Base-by-base conservation (phyloP, 2,329 filamentous ascomycete species). In the Trichoderma simmonsii region DNA sequence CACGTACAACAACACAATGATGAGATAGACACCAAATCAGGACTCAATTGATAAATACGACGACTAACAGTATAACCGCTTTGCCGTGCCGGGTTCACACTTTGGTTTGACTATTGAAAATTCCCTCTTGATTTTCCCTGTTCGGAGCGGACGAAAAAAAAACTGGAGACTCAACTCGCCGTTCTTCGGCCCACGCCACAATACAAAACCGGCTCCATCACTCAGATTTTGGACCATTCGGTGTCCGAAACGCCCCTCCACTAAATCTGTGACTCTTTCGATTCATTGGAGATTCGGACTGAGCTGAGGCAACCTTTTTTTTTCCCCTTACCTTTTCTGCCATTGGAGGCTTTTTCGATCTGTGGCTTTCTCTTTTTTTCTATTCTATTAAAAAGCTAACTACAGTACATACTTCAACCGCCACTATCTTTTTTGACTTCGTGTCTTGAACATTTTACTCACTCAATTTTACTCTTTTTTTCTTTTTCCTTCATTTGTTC, bases 311-410 rank as follows among this genome's bases (percentile, higher is more conserved):
- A 51, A 54, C 56, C 66, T 32, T 24, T 62, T 36, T 61, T 61
- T 36, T 36, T 2, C 39, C 18, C 66, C 36, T 30, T 51, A n/a
- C 32, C 32, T n/a, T 39, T 54, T 51, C 32, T 60, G 36, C 57
- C 8, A 54, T 70, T 54, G 64, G 51, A 28, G 26, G 64, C 51
- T 36, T 59, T 54, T 65, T 36, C 30, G 4, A 67, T 28, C 24
- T 67, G 64, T 67, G 64, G 64, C 64, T 57, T 67, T 59, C 15
- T 36, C 15, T 59, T 67, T 67, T 59, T 59, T 59, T 24, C 28
- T 30, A 12, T 15, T 32, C n/a, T 61, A 61, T 51, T 48, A 64
- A 30, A 64, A 43, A 14, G 36, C 61, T 6, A 43, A 21, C n/a
- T 54, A 54, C 15, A 43, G 34, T 43, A 43, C 36, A 18, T 18